A percentile compares a stretch with the other conserved stretches of the same genome.
Conservation (phyloP, 495 filamentous ascomycete species). For the Tuber magnatum region DNA sequence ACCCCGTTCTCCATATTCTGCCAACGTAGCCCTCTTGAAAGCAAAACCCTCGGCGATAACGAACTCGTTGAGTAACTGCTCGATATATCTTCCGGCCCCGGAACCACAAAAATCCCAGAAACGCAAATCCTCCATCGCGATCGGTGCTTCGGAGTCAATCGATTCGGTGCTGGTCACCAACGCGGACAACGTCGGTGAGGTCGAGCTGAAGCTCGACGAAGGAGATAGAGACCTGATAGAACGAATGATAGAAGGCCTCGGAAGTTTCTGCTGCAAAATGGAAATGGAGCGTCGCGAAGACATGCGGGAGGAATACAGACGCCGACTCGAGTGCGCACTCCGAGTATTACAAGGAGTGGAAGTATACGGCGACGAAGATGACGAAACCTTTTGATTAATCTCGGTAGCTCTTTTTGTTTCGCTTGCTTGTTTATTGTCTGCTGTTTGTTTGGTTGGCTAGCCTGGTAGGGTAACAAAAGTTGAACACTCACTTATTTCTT, state of each 20-base stretch:
- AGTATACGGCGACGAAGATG: slow-evolving; percentile 9
- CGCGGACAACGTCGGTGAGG: slow-evolving; percentile 14
- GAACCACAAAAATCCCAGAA: not conserved
- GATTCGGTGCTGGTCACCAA: slow-evolving; percentile 17
- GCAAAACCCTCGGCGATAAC: slow-evolving; percentile 6
- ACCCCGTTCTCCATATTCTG: slow-evolving; percentile 27
- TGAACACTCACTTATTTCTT: not conserved
- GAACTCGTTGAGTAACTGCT: slow-evolving; percentile 12
- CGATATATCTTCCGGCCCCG: slow-evolving; percentile 23
- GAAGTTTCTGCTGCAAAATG: slow-evolving; percentile 33
- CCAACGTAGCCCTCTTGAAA: slow-evolving; percentile 20
- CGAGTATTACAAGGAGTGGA: slow-evolving; percentile 22
- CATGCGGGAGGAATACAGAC: slow-evolving; percentile 22
- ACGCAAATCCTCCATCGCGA: slow-evolving; percentile 23
- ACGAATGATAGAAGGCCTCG: slow-evolving; percentile 35
- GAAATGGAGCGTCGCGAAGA: slow-evolving; percentile 25
- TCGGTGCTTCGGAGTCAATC: slow-evolving; percentile 14
- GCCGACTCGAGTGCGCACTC: slow-evolving; percentile 29
- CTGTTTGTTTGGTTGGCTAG: not conserved
- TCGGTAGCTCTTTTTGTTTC: not conserved
- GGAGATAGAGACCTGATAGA: slow-evolving; percentile 35
- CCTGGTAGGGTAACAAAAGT: not conserved
- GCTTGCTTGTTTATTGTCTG: not conserved
- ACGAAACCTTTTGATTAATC: slow-evolving; percentile 13
- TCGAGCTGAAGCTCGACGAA: slow-evolving; percentile 20